Base-by-base conservation (phyloP, 805 yeast species). In the Starmerella davenportii region DNA sequence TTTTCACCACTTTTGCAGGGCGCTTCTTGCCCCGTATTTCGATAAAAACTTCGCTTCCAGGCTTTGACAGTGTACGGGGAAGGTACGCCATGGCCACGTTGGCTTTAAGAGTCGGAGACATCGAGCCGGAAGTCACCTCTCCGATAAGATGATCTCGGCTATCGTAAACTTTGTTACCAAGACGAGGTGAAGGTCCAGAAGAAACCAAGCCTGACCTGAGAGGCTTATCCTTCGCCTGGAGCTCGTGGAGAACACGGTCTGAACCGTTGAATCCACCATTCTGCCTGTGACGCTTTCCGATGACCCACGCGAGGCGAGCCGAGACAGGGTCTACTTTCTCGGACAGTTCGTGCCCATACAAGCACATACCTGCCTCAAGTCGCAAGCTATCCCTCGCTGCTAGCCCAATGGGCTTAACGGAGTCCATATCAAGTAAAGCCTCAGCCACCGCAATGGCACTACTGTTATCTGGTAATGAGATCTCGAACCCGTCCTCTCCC, bases 381-480 rank as follows among this genome's bases (percentile, higher is more conserved):
- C 98, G 72, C 48, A 90, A 66, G 9, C 95, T 80, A 58, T 90
- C 98, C 59, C 98, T 75, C 2, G 98, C 96, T n/a, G 96, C 98
- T 37, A 90, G 70, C 4, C 98, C 98, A 50, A 84, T 80, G 29
- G 95, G 93, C 55, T 71, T 72, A 35, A 82, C 80, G 11, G 62
- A 56, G 15, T 41, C 41, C 36, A 66, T 63, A 30, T 68, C 66
- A 32, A 80, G 58, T 37, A 82, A 59, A 5, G 69, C 63, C 42
- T 68, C 60, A 33, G 90, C 73, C 48, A 90, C 72, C 1, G 68
- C 71, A 23, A 62, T 55, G 1, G 87, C 76, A 18, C 48, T 49
- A 11, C 51, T 65, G 55, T 38, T 65, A 61, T 36, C 57, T 21
- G 81, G 77, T 43, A 85, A 75, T 7, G 92, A 75, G 42, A 87